phyloP scores from a whole-genome alignment of 1,284 basidiomycete species.

The Macrocystidia cucumis region DNA sequence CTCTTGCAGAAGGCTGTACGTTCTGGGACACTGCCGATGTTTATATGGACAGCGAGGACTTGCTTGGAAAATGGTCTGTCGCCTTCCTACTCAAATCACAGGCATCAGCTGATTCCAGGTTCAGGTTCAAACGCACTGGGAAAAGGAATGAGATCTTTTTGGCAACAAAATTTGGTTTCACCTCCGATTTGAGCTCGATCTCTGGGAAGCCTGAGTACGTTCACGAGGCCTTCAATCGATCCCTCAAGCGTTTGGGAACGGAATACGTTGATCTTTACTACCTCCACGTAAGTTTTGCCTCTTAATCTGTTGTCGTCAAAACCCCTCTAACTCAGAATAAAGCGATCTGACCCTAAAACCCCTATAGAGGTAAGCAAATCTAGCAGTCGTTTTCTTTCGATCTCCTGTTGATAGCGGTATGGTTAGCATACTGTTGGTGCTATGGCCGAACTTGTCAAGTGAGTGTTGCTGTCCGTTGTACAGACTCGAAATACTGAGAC shows the following conservation, averaged over 20 bases:
- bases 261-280: conserved; percentile 30
- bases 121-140: conserved; percentile 19
- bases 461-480: too few relatives aligned
- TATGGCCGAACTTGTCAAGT: neutral
- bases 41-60: conserved; percentile 15
- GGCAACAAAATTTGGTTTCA: conserved; percentile 24
- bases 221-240: conserved; percentile 14
- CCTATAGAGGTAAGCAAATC: conserved; percentile 38
- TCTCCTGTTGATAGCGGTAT: too few relatives aligned
- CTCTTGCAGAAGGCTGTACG: too few relatives aligned
- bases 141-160: conserved; percentile 21
- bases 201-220: conserved; percentile 19
- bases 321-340: too few relatives aligned
- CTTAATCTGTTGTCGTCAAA: too few relatives aligned
- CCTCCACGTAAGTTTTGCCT: too few relatives aligned
- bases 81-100: neutral
- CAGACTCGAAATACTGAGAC: conserved; percentile 28
- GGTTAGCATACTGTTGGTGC: neutral
- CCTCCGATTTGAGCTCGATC: conserved; percentile 5
- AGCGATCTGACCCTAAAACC: conserved; percentile 26
- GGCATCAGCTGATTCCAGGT: conserved; percentile 17
- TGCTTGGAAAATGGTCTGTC: neutral
- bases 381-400: too few relatives aligned
- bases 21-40: conserved; percentile 20
- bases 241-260: conserved; percentile 16